phyloP scores from a whole-genome alignment of 495 filamentous ascomycete species.

The Aspergillus diversus region DNA sequence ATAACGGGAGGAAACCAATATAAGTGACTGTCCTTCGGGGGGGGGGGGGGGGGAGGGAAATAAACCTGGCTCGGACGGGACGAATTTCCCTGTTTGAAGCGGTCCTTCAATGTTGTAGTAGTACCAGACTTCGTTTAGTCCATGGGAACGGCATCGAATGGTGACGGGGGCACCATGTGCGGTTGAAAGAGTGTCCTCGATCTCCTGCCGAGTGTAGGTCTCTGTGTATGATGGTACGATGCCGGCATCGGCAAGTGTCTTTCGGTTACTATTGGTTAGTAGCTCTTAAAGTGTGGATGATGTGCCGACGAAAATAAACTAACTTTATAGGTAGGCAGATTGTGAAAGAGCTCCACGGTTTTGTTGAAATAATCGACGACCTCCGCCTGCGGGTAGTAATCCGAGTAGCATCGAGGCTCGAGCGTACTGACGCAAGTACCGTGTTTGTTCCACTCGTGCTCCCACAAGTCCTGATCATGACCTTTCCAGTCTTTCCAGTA shows the following conservation, averaged over 20 bases:
- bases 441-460: constrained; percentile 90
- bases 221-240: constrained; percentile 49
- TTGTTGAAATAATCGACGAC: constrained; percentile 64
- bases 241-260: constrained; percentile 51
- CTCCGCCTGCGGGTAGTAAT: constrained; percentile 65
- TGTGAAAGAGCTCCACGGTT: constrained; percentile 55
- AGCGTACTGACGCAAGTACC: constrained; percentile 66
- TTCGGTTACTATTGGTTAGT: constrained; percentile 10
- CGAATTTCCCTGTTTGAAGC: constrained; percentile 75
- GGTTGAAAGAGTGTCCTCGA: constrained; percentile 63
- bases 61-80: constrained; percentile 63
- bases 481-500: constrained; percentile 76
- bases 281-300: neutral
- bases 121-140: constrained; percentile 83
- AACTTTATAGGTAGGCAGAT: constrained; percentile 49
- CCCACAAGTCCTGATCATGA: constrained; percentile 71
- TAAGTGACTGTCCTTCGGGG: too few species aligned
- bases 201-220: constrained; percentile 63
- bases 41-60: constrained; percentile 2
- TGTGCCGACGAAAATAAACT: constrained; percentile 11
- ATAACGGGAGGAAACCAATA: neutral
- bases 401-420: constrained; percentile 70
- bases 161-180: constrained; percentile 70
- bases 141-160: constrained; percentile 63
- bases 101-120: constrained; percentile 79